phyloP scores from a whole-genome alignment of 139 green algal genomes.

The Dunaliella primolecta region DNA sequence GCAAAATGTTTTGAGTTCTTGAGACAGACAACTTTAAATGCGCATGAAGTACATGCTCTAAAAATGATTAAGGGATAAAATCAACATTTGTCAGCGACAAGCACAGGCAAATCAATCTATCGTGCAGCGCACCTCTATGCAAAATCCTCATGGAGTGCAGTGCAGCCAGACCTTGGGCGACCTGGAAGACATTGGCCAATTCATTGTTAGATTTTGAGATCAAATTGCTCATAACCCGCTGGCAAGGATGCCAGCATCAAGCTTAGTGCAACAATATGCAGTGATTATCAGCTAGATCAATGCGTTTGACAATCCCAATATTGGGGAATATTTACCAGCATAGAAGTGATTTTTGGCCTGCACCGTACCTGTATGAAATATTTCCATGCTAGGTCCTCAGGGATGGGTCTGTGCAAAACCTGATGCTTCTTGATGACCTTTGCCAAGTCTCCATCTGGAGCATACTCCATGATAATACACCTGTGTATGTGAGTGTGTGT shows the following conservation, averaged over 20 bases:
- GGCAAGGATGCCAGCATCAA: too few relatives aligned
- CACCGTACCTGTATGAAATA: constrained; percentile 63
- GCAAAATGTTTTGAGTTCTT: too few relatives aligned
- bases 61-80: too few relatives aligned
- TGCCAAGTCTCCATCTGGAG: constrained; percentile 58
- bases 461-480: constrained; percentile 83
- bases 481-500: too few relatives aligned
- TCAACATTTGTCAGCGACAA: too few relatives aligned
- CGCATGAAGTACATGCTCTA: too few relatives aligned
- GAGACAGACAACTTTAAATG: too few relatives aligned
- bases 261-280: background rate
- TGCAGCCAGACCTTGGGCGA: constrained; percentile 52
- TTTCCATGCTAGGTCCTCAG: constrained; percentile 72
- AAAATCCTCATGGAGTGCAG: constrained; percentile 74
- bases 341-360: background rate
- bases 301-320: background rate
- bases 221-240: too few relatives aligned
- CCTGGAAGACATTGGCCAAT: too few relatives aligned
- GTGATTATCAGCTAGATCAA: constrained; percentile 5
- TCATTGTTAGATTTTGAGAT: too few relatives aligned
- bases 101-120: too few relatives aligned
- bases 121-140: constrained; percentile 49
- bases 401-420: constrained; percentile 28
- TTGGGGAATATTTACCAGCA: background rate
- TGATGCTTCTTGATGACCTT: constrained; percentile 63